Evolutionary conservation across 192 early-diverging fungal species (phyloP).

Genomic region (Coemansia furcata): DNA sequence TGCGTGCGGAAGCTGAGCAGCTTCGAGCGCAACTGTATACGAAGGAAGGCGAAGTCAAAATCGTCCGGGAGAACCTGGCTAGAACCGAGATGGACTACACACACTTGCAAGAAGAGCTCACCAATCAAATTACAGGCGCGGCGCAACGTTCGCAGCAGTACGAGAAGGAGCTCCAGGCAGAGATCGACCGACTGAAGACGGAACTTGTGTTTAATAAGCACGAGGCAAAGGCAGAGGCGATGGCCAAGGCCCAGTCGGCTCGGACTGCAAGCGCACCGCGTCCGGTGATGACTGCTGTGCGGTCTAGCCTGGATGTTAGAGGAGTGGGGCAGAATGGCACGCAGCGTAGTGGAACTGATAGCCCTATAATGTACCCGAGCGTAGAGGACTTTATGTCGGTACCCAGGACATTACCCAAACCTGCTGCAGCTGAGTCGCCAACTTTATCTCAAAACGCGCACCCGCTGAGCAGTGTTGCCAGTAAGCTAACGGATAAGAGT

Average conservation of each 20-base stretch:
- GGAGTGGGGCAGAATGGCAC: not conserved
- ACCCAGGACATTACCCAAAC: slow-evolving; percentile 12
- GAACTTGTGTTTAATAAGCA: slow-evolving; percentile 45
- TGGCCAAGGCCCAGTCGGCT: slow-evolving; percentile 3
- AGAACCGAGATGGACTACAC: slow-evolving; percentile 51
- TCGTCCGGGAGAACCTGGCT: slow-evolving; percentile 46
- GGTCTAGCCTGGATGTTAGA: not conserved
- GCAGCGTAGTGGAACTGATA: not conserved
- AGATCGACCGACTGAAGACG: slow-evolving; percentile 41
- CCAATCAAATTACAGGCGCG: slow-evolving; percentile 24
- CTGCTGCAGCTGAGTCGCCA: not conserved
- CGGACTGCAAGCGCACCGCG: not conserved
- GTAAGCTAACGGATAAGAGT: not conserved
- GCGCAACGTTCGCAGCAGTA: slow-evolving; percentile 2
- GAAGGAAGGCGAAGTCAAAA: slow-evolving; percentile 49
- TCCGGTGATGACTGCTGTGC: not conserved
- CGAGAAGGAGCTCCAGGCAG: slow-evolving; percentile 13
- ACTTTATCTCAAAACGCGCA: not conserved
- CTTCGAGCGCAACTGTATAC: slow-evolving; percentile 41
- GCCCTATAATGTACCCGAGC: slow-evolving; percentile 21
- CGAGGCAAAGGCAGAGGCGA: slow-evolving; percentile 25
- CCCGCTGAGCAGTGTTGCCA: not conserved
- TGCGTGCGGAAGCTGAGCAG: slow-evolving; percentile 23
- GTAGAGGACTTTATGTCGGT: slow-evolving; percentile 33
- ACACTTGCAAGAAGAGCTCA: slow-evolving; percentile 47